Evolutionary conservation across 768 basidiomycete genomes (phyloP), one percentile per base, ranked within the genome.

Genomic region (Sporobolomyces pararoseus): DNA sequence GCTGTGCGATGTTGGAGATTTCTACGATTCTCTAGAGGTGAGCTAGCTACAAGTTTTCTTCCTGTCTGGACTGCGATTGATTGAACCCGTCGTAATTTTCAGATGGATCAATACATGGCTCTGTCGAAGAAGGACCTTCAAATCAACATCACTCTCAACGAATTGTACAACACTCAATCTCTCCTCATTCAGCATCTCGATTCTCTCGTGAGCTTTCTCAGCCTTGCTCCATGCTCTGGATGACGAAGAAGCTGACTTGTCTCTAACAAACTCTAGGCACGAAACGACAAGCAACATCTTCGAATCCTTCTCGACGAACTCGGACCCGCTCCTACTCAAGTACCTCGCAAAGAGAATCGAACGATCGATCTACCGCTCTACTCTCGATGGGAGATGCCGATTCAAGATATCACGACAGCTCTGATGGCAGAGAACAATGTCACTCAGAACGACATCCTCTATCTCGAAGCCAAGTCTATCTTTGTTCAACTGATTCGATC

Each of bases 51-150:
- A 35, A 42, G 23, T 13, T n/a, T 7, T 27, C 32, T 39, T 7
- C 39, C 21, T 47, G 46, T 6, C 17, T 42, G 10, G 39, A 42
- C 17, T 9, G 39, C 39, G 10, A n/a, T n/a, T n/a, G n/a, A n/a
- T n/a, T n/a, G n/a, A n/a, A n/a, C n/a, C n/a, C n/a, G n/a, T n/a
- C n/a, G n/a, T n/a, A n/a, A n/a, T n/a, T n/a, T n/a, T n/a, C 75
- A 96, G 95, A 95, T 98, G 88, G 96, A 99, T 81, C 96, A 98
- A 83, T 99, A 99, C 80, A 97, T 99, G 93, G 96, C 96, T 13
- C 83, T 99, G 66, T 97, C 94, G 68, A 99, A 99, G 85, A 98
- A 98, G 81, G 96, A 98, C 79, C 84, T 98, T 68, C 87, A 89
- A 84, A 98, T 99, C 81, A 91, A 93, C 80, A 99, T 99, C 79